phyloP scores from a whole-genome alignment of 2,329 filamentous ascomycete genomes.

The Fusarium anguioides region DNA sequence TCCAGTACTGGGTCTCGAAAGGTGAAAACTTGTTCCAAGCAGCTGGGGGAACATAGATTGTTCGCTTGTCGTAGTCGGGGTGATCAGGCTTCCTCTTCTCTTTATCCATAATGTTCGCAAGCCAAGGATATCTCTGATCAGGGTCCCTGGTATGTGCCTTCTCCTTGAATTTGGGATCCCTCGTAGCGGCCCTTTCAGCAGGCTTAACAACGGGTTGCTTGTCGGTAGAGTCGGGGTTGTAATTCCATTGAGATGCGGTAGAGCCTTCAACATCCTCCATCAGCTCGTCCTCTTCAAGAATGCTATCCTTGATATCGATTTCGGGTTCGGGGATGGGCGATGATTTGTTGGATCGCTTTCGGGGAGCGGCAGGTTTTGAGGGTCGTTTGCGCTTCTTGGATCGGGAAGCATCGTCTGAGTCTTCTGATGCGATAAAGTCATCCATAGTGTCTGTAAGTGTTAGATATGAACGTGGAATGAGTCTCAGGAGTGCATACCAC shows the following conservation, averaged over 20 bases:
- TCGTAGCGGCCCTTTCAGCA: conserved; percentile 41
- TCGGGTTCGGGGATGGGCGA: conserved; percentile 46
- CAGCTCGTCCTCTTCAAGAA: conserved; percentile 65
- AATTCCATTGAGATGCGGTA: conserved; percentile 85
- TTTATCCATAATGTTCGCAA: conserved; percentile 85
- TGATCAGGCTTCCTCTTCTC: conserved; percentile 82
- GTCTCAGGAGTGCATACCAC: conserved; percentile 57
- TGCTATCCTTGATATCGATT: conserved; percentile 53
- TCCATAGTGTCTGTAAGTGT: conserved; percentile 73
- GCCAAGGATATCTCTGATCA: conserved; percentile 88
- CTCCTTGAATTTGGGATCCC: conserved; percentile 57
- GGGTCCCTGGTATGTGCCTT: conserved; percentile 87
- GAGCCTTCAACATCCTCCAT: conserved; percentile 71
- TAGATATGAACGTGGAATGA: neutral
- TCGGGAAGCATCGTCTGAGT: conserved; percentile 75
- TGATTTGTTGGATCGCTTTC: conserved; percentile 72
- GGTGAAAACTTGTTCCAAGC: conserved; percentile 88
- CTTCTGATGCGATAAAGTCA: conserved; percentile 89
- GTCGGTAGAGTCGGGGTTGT: conserved; percentile 61
- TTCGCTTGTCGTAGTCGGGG: conserved; percentile 90
- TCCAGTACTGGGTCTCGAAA: conserved; percentile 99
- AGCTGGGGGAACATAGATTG: conserved; percentile 85
- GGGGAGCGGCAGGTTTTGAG: conserved; percentile 60
- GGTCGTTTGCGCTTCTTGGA: conserved; percentile 83
- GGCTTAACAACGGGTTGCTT: conserved; percentile 52